Conservation (phyloP, 495 filamentous ascomycete species). For the Cenococcum geophilum region DNA sequence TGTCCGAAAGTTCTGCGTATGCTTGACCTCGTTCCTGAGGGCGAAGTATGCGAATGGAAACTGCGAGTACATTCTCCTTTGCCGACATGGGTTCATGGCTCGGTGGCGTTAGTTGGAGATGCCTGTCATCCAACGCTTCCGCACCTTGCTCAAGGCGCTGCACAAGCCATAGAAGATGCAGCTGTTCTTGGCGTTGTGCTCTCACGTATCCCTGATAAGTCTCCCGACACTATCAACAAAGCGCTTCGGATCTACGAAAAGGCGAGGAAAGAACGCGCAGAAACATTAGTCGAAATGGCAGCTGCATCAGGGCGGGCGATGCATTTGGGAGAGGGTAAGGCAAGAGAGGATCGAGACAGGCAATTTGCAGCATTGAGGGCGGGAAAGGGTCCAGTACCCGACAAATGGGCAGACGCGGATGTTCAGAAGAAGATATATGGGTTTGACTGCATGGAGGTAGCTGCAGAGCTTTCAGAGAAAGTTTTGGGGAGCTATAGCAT, state of each 20-base stretch:
- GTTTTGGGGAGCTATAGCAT: neutral
- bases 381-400: conserved; percentile 56
- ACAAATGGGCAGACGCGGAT: conserved; percentile 78
- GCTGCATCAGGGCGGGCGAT: conserved; percentile 58
- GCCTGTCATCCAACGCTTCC: conserved; percentile 73
- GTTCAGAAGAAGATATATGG: conserved; percentile 74
- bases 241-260: conserved; percentile 66
- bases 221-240: conserved; percentile 53
- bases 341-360: conserved; percentile 68
- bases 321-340: conserved; percentile 68
- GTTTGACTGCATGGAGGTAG: conserved; percentile 57
- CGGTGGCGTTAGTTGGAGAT: conserved; percentile 67
- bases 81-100: conserved; percentile 62
- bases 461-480: conserved; percentile 52
- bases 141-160: conserved; percentile 72
- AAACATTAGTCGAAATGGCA: conserved; percentile 65
- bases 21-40: conserved; percentile 72
- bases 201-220: conserved; percentile 47
- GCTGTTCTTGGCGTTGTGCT: conserved; percentile 66
- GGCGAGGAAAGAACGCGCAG: conserved; percentile 63
- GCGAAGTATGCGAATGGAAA: conserved; percentile 77
- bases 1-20: conserved; percentile 65
- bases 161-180: conserved; percentile 79
- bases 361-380: conserved; percentile 58
- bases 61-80: conserved; percentile 64